A percentile compares a stretch with the other conserved stretches of the same genome.
Evolutionary conservation across 2,329 filamentous ascomycete genomes (phyloP).

Genomic region (Stemphylium beticola): DNA sequence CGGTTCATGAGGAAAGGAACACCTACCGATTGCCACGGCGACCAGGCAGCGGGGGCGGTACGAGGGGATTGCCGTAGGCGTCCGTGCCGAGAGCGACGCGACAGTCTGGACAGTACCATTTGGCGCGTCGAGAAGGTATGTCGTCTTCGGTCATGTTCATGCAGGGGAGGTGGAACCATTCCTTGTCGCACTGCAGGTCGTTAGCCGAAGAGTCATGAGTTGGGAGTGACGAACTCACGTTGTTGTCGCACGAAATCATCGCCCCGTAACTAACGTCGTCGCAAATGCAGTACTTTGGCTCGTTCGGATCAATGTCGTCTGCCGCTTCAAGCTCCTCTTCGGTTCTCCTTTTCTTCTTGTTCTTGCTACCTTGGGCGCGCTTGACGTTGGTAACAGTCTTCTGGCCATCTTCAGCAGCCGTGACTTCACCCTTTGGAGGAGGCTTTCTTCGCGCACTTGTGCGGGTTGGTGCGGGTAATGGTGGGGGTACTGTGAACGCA

Average conservation of each 20-base stretch:
- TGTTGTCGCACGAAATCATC: conserved; percentile 84
- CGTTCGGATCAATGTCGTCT: conserved; percentile 71
- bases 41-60: conserved; percentile 42
- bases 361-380: conserved; percentile 59
- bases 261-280: conserved; percentile 80
- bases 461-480: conserved; percentile 42
- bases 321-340: conserved; percentile 34
- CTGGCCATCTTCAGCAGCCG: conserved; percentile 63
- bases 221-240: conserved; percentile 52
- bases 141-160: conserved; percentile 66
- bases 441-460: conserved; percentile 66
- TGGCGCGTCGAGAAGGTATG: conserved; percentile 73
- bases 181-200: conserved; percentile 69
- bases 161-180: conserved; percentile 86
- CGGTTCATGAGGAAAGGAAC: conserved; percentile 22
- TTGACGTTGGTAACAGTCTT: conserved; percentile 73
- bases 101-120: conserved; percentile 87
- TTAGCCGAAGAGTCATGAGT: conserved; percentile 19
- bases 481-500: conserved; percentile 5
- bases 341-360: conserved; percentile 57
- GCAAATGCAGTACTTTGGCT: conserved; percentile 78
- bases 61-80: conserved; percentile 42
- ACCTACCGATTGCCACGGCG: conserved; percentile 44
- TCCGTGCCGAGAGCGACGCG: conserved; percentile 37
- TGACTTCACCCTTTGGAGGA: conserved; percentile 75